Evolutionary conservation across 169 alveolate genomes (phyloP), one percentile per base, ranked within the genome.

Genomic region (Perkinsus marinus): DNA sequence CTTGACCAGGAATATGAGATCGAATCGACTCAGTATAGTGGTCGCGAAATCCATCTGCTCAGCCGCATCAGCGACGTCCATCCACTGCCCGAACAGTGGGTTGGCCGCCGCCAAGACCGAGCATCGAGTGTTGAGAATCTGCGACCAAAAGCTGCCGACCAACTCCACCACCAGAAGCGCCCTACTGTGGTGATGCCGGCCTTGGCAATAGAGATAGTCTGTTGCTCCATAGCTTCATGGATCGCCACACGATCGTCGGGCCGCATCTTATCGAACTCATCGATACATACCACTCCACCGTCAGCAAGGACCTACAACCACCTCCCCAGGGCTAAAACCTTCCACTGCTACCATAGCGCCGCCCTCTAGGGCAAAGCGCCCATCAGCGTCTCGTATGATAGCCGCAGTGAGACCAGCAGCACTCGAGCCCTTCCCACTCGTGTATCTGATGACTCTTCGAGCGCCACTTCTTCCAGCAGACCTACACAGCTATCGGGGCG

Each of bases 301-400:
- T 69, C 90, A 7, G 90, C 90, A 39, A 30, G 90, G 10, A 69
- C 90, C 79, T 57, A 30, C 79, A 2, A 16, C 22, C 79, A 19
- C 79, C 22, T 26, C 79, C 41, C 99, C 79, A 57, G 3, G 37
- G 79, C 34, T 30, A 30, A 13, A 2, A 57, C 99, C 37, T 99
- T 99, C 97, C 99, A 3, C 99, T 99, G 68, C 98, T 43, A 99
- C 99, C 99, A 99, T 98, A 36, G 99, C 99, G 34, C 99, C 99
- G 30, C 99, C 99, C 94, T 99, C 99, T 90, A 99, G 95, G 90
- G 99, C 97, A 93, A 98, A 98, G 92, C 97, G 98, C 17, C 99
- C 98, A 91, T 96, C 94, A 37, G 98, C 93, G 89, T 98, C 97
- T 0, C 97, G 97, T 38, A 98, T 97, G n/a, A 99, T 98, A 68